Evolutionary conservation across 2,329 filamentous ascomycete species (phyloP).

Genomic region (Canariomyces notabilis): DNA sequence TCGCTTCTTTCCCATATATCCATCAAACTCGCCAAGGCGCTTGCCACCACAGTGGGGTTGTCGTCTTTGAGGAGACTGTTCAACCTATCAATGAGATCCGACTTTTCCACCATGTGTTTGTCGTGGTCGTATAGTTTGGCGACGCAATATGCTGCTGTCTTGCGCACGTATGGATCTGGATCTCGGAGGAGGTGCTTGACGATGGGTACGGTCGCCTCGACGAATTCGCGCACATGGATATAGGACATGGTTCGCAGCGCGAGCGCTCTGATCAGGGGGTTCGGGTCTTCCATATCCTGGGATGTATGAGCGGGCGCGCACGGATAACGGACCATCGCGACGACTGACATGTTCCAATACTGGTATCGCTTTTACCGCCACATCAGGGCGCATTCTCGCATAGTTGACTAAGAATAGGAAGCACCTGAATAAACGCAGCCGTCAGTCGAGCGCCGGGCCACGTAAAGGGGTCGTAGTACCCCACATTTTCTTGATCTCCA

Average conservation of each 20-base stretch:
- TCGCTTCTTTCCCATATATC: constrained; percentile 99
- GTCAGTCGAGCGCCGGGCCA: constrained; percentile 26
- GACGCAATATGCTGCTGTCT: constrained; percentile 93
- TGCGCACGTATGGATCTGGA: constrained; percentile 89
- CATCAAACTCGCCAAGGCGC: constrained; percentile 83
- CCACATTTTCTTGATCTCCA: constrained; percentile 99
- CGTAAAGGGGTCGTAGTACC: constrained; percentile 25
- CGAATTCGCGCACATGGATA: constrained; percentile 92
- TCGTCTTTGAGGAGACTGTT: constrained; percentile 90
- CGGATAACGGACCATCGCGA: neutral
- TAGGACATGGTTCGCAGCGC: constrained; percentile 95
- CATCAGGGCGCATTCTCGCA: constrained; percentile 86
- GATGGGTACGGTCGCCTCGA: constrained; percentile 81
- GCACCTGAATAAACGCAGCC: constrained; percentile 57
- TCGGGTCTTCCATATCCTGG: constrained; percentile 88
- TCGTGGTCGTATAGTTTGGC: constrained; percentile 98
- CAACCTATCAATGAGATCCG: constrained; percentile 85
- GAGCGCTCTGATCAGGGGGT: constrained; percentile 86
- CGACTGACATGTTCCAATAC: constrained; percentile 69
- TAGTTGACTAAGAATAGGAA: constrained; percentile 98
- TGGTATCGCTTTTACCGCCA: constrained; percentile 87
- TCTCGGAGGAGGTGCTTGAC: constrained; percentile 81
- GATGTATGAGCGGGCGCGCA: constrained; percentile 15
- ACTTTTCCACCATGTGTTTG: constrained; percentile 78
- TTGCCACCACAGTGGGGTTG: constrained; percentile 95